Evolutionary conservation across 805 yeast species (phyloP), one percentile per base, ranked within the genome.

Genomic region (Maudiozyma serrabonitensis): DNA sequence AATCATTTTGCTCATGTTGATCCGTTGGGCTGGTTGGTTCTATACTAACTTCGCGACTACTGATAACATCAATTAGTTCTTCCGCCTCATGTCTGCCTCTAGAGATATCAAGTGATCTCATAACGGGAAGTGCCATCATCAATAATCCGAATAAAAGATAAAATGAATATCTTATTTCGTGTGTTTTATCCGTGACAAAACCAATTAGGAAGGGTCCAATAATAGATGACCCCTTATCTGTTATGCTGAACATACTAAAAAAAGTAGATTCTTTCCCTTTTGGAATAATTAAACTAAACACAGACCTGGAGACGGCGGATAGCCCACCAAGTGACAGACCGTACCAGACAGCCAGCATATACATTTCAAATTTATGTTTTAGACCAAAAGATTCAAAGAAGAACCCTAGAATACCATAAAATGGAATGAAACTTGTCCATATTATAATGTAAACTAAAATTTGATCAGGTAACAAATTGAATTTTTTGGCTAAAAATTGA

Each of bases 141-240:
- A 85, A 64, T 54, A 84, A 68, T 0, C 65, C 62, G 46, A 82
- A 72, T 50, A 85, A 61, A 49, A 85, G 73, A 71, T 79, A 83
- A 61, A 85, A 86, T 13, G 88, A 77, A 59, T 82, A 80, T 44
- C 93, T 70, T 47, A 85, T 82, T 51, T 84, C 81, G 60, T 85
- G 91, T 0, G 88, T 82, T 50, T 68, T 68, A 65, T 86, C 89
- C 4, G 86, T 81, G 46, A 86, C 75, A 52, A 84, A 50, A 0
- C 89, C 93, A n/a, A 85, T 79, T 19, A 84, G 56, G 4, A 81
- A 66, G 0, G 95, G 93, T 0, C 95, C 93, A 28, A 85, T 54
- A 4, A 85, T 77, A 0, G 87, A 80, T 4, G 87, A 81, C 2
- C 93, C 91, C 59, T 86, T 85, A 63, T 85, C 93, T 1, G 95